Evolutionary conservation across 2,329 filamentous ascomycete genomes (phyloP).

Genomic region (Penicillium sp.): DNA sequence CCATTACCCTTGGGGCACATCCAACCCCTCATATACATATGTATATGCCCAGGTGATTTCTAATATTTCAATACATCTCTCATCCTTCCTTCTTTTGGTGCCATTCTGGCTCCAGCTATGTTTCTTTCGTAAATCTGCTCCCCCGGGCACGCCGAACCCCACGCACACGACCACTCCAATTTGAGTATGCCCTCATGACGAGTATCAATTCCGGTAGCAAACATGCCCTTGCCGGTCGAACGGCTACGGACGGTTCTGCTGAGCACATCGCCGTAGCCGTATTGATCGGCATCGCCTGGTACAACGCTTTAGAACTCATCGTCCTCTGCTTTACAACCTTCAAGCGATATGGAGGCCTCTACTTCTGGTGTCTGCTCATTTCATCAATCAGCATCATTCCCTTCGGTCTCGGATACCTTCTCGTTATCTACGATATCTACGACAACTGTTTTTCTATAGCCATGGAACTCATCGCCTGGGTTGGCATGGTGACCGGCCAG

Average conservation of each 20-base stretch:
- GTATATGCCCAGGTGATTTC: neutral
- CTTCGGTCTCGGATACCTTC: conserved; percentile 47
- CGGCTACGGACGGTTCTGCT: conserved; percentile 5
- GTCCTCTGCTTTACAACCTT: conserved; percentile 51
- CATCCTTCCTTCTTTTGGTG: neutral
- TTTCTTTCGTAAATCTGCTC: neutral
- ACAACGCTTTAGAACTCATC: conserved; percentile 50
- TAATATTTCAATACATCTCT: neutral
- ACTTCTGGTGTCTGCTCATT: conserved; percentile 51
- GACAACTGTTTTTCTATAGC: conserved; percentile 38
- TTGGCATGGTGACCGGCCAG: conserved; percentile 50
- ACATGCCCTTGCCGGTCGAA: conserved; percentile 13
- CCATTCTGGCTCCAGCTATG: neutral
- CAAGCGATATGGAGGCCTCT: conserved; percentile 45
- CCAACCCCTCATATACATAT: conserved; percentile 5
- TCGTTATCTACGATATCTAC: conserved; percentile 43
- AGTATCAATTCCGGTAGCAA: conserved; percentile 12
- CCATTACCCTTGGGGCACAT: neutral
- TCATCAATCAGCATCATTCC: conserved; percentile 45
- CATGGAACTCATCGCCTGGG: conserved; percentile 46
- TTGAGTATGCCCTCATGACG: conserved; percentile 22
- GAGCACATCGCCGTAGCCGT: conserved; percentile 16
- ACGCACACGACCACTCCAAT: neutral
- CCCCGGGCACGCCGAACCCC: neutral
- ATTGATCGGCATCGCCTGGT: conserved; percentile 47